phyloP scores from a whole-genome alignment of 768 basidiomycete species.

The Terana coerulea region DNA sequence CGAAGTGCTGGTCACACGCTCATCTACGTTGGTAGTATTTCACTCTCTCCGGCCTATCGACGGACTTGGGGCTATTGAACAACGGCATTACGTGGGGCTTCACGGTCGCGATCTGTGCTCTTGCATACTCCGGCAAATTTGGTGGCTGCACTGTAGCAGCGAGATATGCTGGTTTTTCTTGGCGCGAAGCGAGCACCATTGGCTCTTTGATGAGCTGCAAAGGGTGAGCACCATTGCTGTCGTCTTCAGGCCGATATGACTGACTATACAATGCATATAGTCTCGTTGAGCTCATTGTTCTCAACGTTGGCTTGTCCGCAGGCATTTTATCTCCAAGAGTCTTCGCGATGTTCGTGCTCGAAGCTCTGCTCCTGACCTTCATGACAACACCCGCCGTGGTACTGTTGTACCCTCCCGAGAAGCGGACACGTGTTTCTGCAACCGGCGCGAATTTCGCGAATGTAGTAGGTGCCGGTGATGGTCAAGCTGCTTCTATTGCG shows the following conservation, averaged over 20 bases:
- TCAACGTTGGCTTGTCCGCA: constrained; percentile 87
- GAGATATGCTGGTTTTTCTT: constrained; percentile 60
- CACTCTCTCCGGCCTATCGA: constrained; percentile 85
- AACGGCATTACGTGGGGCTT: constrained; percentile 88
- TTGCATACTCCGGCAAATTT: constrained; percentile 89
- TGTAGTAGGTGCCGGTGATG: constrained; percentile 35
- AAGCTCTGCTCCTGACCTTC: constrained; percentile 78
- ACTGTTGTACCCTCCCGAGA: constrained; percentile 60
- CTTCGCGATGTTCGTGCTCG: constrained; percentile 94
- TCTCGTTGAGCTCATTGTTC: constrained; percentile 90
- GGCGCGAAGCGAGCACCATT: constrained; percentile 79
- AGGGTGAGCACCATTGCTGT: constrained; percentile 49
- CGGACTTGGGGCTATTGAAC: constrained; percentile 81
- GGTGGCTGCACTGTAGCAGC: constrained; percentile 77
- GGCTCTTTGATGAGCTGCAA: constrained; percentile 96
- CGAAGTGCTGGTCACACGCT: not conserved
- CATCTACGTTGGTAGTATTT: constrained; percentile 65
- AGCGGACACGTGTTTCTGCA: constrained; percentile 45
- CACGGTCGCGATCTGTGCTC: constrained; percentile 69
- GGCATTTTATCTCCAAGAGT: constrained; percentile 68
- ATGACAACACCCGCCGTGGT: constrained; percentile 79
- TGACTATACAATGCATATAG: constrained; percentile 33
- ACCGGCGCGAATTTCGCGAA: constrained; percentile 45
- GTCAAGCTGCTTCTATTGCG: not conserved
- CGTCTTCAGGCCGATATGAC: too few relatives aligned